Percentiles rank a stretch among this genome's conserved stretches.
Evolutionary conservation across 371 early-diverging fungal genomes (phyloP).

Genomic region (Haplosporangium sp.): DNA sequence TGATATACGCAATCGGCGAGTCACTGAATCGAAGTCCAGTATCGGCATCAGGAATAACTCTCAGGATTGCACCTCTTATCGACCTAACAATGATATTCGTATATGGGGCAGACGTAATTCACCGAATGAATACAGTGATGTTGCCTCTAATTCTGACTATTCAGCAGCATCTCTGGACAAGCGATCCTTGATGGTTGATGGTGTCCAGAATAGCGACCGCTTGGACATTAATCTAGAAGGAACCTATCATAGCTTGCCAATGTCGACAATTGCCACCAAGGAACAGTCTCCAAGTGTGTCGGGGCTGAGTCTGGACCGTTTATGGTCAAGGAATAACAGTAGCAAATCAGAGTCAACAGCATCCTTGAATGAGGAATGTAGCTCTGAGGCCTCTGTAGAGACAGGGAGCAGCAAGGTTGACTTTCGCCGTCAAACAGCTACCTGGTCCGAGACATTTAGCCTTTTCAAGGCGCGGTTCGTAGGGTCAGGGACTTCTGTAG

Average conservation of each 20-base stretch:
- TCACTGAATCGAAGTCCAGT: not conserved
- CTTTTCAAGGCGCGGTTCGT: constrained; percentile 24
- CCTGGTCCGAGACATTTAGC: constrained; percentile 43
- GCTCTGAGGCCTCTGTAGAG: constrained; percentile 9
- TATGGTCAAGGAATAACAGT: constrained; percentile 19
- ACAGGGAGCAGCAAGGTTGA: not conserved
- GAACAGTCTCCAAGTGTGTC: constrained; percentile 23
- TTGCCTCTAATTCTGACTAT: not conserved
- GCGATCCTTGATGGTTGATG: constrained; percentile 31
- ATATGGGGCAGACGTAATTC: constrained; percentile 29
- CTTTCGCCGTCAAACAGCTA: constrained; percentile 35
- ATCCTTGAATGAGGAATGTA: constrained; percentile 19
- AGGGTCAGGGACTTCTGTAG: constrained; percentile 5
- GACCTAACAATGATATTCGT: constrained; percentile 29
- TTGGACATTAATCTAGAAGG: constrained; percentile 45
- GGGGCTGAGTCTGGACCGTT: constrained; percentile 26
- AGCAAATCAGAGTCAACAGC: not conserved
- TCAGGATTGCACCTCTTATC: not conserved
- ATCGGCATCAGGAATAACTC: not conserved
- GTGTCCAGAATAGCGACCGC: constrained; percentile 45
- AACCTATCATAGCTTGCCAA: constrained; percentile 31
- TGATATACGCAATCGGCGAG: constrained; percentile 29
- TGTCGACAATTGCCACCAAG: constrained; percentile 10
- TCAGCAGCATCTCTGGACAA: not conserved
- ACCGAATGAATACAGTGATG: constrained; percentile 1